phyloP scores from a whole-genome alignment of 768 basidiomycete genomes.

The Lentinula guzmanii region DNA sequence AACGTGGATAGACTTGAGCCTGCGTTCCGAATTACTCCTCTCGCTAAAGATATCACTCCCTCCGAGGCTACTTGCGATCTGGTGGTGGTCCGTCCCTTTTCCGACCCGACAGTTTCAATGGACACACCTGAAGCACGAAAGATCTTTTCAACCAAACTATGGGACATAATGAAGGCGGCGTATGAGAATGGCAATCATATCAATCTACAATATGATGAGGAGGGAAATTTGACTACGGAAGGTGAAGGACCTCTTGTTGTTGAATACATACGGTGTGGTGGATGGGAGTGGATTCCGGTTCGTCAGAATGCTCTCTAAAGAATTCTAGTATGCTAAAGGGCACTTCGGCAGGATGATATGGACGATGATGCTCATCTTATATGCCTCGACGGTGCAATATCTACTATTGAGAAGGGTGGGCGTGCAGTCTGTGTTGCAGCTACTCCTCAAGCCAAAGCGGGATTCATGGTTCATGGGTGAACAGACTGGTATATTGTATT shows the following conservation, averaged over 20 bases:
- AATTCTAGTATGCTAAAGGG: not conserved
- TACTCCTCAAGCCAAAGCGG: slow-evolving; percentile 24
- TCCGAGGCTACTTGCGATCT: slow-evolving; percentile 57
- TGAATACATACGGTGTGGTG: slow-evolving; percentile 73
- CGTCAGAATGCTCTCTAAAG: slow-evolving; percentile 15
- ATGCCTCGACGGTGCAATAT: slow-evolving; percentile 76
- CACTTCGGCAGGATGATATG: slow-evolving; percentile 38
- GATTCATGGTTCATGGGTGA: slow-evolving; percentile 46
- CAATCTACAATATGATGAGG: slow-evolving; percentile 44
- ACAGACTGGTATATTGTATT: not conserved
- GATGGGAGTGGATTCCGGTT: slow-evolving; percentile 88
- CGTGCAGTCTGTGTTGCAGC: slow-evolving; percentile 44
- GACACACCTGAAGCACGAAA: slow-evolving; percentile 39
- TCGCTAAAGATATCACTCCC: slow-evolving; percentile 40
- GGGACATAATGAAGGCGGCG: slow-evolving; percentile 55
- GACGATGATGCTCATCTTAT: slow-evolving; percentile 65
- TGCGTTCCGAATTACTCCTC: slow-evolving; percentile 71
- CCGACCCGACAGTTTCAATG: slow-evolving; percentile 40
- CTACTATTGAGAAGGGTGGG: slow-evolving; percentile 55
- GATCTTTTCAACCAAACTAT: slow-evolving; percentile 47
- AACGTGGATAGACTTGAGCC: slow-evolving; percentile 87
- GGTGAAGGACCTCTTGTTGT: slow-evolving; percentile 51
- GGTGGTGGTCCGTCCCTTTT: slow-evolving; percentile 66
- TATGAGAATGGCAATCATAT: slow-evolving; percentile 76
- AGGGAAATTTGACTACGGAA: slow-evolving; percentile 34